Conservation (phyloP, 352 stramenopile species). For the Phytophthora lateralis region DNA sequence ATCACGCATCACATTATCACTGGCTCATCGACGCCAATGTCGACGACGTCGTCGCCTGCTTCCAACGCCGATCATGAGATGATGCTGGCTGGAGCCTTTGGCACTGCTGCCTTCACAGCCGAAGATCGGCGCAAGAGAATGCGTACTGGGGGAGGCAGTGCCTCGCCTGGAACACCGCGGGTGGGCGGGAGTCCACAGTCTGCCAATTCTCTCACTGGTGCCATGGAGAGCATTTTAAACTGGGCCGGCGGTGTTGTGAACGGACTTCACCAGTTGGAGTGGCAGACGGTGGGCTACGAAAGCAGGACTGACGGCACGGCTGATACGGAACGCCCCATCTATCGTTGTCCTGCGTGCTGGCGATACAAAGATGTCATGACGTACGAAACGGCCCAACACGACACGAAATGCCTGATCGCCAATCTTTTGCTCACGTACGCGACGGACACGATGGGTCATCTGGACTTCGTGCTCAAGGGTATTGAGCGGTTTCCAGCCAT, state of each 20-base stretch:
- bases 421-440: slow-evolving; percentile 84
- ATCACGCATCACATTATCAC: slow-evolving; percentile 83
- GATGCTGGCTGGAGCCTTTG: slow-evolving; percentile 48
- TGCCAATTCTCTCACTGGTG: slow-evolving; percentile 53
- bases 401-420: slow-evolving; percentile 84
- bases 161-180: slow-evolving; percentile 35
- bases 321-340: slow-evolving; percentile 78
- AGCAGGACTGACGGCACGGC: slow-evolving; percentile 72
- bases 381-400: slow-evolving; percentile 81
- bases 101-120: slow-evolving; percentile 50
- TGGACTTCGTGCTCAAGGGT: slow-evolving; percentile 81
- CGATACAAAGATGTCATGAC: slow-evolving; percentile 88
- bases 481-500: slow-evolving; percentile 76
- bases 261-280: slow-evolving; percentile 80
- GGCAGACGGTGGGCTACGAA: slow-evolving; percentile 83
- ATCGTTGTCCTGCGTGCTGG: slow-evolving; percentile 83
- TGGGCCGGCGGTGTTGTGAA: slow-evolving; percentile 80
- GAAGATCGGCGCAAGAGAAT: slow-evolving; percentile 78
- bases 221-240: slow-evolving; percentile 77
- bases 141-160: slow-evolving; percentile 39
- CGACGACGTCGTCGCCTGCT: slow-evolving; percentile 66
- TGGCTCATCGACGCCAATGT: slow-evolving; percentile 66
- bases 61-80: slow-evolving; percentile 75
- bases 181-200: slow-evolving; percentile 34
- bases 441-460: slow-evolving; percentile 76